These are phyloP conservation scores for Cytospora piceicola DNA, from an alignment of 2,329 filamentous ascomycete species.

Conservation along the genomic window DNA sequence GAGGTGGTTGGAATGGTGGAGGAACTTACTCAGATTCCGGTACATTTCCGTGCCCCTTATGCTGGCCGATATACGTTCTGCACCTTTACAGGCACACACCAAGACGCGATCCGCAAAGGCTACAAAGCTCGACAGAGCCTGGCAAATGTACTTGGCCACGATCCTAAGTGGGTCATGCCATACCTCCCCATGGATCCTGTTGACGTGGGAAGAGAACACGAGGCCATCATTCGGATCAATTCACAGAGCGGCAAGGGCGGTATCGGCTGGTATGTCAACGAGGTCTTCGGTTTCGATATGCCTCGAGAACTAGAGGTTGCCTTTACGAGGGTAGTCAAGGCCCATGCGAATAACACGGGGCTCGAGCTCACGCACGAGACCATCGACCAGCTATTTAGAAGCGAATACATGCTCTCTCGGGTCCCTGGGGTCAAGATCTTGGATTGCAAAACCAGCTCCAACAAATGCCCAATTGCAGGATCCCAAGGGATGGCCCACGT, in stretches of 20 bases:
- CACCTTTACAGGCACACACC: conserved; percentile 88
- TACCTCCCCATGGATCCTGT: conserved; percentile 91
- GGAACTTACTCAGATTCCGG: conserved; percentile 89
- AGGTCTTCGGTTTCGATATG: conserved; percentile 85
- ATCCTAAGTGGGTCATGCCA: conserved; percentile 80
- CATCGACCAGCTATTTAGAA: conserved; percentile 83
- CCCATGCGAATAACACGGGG: conserved; percentile 74
- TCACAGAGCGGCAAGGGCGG: conserved; percentile 96
- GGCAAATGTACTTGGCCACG: conserved; percentile 51
- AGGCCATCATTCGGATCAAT: conserved; percentile 96
- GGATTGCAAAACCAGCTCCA: conserved; percentile 88
- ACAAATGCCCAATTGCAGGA: conserved; percentile 61
- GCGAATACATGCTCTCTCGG: conserved; percentile 79
- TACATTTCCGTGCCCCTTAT: conserved; percentile 87
- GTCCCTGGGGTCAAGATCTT: conserved; percentile 84
- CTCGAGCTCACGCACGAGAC: conserved; percentile 83
- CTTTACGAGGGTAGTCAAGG: conserved; percentile 86
- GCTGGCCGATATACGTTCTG: conserved; percentile 88
- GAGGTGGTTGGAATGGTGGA: conserved; percentile 87
- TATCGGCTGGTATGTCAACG: conserved; percentile 88
- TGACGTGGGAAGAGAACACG: conserved; percentile 93
- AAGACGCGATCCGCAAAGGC: conserved; percentile 94
- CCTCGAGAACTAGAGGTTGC: conserved; percentile 89
- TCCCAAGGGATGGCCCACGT: conserved; percentile 70
- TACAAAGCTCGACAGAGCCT: conserved; percentile 71